Conservation (phyloP, 306 rosid species). For the Cotoneaster glaucophyllus region DNA sequence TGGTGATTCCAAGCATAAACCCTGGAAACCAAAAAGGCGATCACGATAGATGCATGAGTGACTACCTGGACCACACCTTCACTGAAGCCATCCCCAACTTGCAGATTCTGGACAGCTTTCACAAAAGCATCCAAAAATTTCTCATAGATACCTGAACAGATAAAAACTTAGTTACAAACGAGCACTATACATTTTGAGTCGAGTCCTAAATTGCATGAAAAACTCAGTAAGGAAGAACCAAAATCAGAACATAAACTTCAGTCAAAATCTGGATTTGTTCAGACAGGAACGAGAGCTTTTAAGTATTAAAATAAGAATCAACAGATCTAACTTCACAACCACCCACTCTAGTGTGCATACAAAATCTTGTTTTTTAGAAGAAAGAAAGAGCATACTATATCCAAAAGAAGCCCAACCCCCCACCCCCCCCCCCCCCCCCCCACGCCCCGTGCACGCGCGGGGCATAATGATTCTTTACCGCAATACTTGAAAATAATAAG, state of each 20-base stretch:
- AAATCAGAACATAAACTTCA: background rate
- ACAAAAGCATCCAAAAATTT: slow-evolving; percentile 65
- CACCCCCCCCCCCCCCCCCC: background rate
- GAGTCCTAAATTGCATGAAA: background rate
- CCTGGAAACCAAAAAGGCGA: slow-evolving; percentile 8
- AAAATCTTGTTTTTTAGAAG: background rate
- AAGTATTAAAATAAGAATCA: background rate
- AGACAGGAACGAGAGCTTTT: background rate
- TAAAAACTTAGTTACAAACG: background rate
- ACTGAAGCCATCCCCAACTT: slow-evolving; percentile 90
- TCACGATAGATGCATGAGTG: slow-evolving; percentile 3
- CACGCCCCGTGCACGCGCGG: fast-evolving
- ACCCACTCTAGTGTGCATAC: background rate
- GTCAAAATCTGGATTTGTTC: background rate
- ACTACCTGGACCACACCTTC: slow-evolving; percentile 86
- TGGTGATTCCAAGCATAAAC: background rate
- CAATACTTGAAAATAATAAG: background rate
- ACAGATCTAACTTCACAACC: background rate
- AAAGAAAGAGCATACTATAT: background rate
- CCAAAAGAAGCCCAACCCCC: background rate
- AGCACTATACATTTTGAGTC: background rate
- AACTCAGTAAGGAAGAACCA: background rate
- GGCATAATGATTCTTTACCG: background rate
- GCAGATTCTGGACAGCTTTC: slow-evolving; percentile 69
- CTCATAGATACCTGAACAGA: slow-evolving; percentile 65